Conservation (phyloP, 1,139 yeast genomes). For the Yamadazyma mexicana region DNA sequence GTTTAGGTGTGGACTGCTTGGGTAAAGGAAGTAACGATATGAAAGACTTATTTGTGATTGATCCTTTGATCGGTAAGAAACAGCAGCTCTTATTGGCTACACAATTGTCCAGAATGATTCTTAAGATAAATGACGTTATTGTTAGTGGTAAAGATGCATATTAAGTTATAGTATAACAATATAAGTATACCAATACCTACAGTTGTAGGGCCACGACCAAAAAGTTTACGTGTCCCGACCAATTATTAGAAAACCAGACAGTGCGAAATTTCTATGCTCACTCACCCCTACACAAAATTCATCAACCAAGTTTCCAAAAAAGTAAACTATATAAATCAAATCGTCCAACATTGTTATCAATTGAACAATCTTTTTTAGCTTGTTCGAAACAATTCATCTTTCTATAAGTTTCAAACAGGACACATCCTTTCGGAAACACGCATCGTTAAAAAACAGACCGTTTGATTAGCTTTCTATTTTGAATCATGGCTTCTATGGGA, state of each 20-base stretch:
- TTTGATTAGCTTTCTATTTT: background rate
- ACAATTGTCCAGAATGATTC: slow-evolving; percentile 94
- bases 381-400: background rate
- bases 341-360: slow-evolving; percentile 1
- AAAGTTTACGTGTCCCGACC: background rate
- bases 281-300: slow-evolving; percentile 1
- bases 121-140: slow-evolving; percentile 94
- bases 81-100: slow-evolving; percentile 95
- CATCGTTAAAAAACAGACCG: background rate
- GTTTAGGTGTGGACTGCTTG: slow-evolving; percentile 91
- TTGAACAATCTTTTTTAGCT: background rate
- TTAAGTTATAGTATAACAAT: slow-evolving; percentile 20
- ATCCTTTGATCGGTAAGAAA: slow-evolving; percentile 94
- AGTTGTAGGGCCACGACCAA: background rate
- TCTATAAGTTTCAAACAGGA: no score
- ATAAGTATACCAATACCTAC: background rate
- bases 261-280: no score
- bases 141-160: slow-evolving; percentile 86
- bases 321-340: slow-evolving; percentile 2
- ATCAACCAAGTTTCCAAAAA: background rate
- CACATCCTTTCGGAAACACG: no score
- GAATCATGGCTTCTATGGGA: slow-evolving; percentile 59
- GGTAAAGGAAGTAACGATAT: slow-evolving; percentile 86
- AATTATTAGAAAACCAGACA: no score
- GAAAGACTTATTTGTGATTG: slow-evolving; percentile 93